Percentiles rank a stretch among this genome's conserved stretches.
These are phyloP conservation scores for Macrolepiota fuliginosa DNA, from an alignment of 768 basidiomycete species.

Conservation along the genomic window DNA sequence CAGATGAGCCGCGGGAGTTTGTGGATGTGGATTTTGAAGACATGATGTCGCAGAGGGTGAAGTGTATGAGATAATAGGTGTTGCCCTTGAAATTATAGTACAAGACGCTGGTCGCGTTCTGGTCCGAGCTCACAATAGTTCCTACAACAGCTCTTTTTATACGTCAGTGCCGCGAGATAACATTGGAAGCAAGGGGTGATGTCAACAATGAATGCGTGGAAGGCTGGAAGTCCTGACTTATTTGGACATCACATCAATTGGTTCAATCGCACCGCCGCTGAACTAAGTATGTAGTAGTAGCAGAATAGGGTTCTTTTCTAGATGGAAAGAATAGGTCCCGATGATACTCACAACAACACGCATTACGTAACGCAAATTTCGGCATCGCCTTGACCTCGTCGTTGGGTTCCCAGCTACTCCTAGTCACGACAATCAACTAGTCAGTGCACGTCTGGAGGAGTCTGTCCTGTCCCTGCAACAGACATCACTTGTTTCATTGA, in stretches of 20 bases:
- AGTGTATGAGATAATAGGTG: not conserved
- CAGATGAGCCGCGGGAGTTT: not conserved
- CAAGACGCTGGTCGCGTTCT: not conserved
- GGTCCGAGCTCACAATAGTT: not conserved
- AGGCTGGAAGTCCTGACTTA: not conserved
- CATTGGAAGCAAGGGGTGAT: constrained; percentile 12
- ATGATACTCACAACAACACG: not conserved
- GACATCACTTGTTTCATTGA: not conserved
- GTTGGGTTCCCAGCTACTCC: not conserved
- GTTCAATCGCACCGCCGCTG: constrained; percentile 1
- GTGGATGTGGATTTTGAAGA: not conserved
- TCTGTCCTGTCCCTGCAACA: not conserved
- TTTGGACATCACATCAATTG: constrained; percentile 6
- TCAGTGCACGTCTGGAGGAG: not conserved
- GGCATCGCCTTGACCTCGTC: constrained; percentile 4
- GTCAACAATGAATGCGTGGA: constrained; percentile 8
- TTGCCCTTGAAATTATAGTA: not conserved
- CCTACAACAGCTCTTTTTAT: constrained; percentile 7
- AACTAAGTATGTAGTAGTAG: not conserved
- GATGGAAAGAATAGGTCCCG: constrained; percentile 2
- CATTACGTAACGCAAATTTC: not conserved
- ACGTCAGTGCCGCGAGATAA: constrained; percentile 1
- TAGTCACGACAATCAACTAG: constrained; percentile 2
- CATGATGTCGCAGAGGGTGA: not conserved
- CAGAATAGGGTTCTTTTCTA: constrained; percentile 7